A percentile compares a stretch with the other conserved stretches of the same genome.
These are phyloP conservation scores for Camellia japonica DNA, from an alignment of 148 eudicot species.

Conservation along the genomic window DNA sequence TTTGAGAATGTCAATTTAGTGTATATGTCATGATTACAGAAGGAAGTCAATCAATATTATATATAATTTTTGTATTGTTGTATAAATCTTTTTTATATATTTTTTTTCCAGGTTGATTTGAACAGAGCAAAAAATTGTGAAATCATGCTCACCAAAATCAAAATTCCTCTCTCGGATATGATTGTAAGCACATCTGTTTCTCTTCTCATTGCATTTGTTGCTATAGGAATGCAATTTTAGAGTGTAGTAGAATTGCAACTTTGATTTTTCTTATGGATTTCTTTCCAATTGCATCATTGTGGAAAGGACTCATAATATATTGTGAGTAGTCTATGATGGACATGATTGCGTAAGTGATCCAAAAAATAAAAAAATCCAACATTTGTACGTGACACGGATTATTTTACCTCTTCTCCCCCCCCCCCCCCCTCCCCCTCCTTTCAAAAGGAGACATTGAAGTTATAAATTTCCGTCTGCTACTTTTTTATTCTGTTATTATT, in stretches of 20 bases:
- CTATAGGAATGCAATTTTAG: not conserved
- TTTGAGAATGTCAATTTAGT: not conserved
- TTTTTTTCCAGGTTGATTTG: conserved; percentile 69
- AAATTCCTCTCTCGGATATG: conserved; percentile 95
- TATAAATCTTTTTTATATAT: not conserved
- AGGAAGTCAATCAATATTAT: not conserved
- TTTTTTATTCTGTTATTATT: not conserved
- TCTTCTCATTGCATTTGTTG: not conserved
- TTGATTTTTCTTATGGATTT: not conserved
- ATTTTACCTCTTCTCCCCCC: not conserved
- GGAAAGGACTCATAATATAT: not conserved
- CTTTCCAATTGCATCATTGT: not conserved
- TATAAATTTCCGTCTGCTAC: not conserved
- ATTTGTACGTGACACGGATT: not conserved
- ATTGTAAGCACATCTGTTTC: conserved; percentile 51
- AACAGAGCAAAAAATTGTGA: conserved; percentile 96
- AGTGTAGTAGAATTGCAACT: not conserved
- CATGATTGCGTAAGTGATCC: not conserved
- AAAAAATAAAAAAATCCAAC: not conserved
- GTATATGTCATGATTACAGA: not conserved
- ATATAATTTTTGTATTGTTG: not conserved
- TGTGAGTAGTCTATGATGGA: not conserved
- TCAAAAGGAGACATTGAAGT: not conserved
- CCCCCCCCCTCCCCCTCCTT: not conserved
- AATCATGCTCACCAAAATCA: conserved; percentile 96